These are phyloP conservation scores for Fraxinus dipetala DNA, from an alignment of 305 asterid species.

Conservation along the genomic window DNA sequence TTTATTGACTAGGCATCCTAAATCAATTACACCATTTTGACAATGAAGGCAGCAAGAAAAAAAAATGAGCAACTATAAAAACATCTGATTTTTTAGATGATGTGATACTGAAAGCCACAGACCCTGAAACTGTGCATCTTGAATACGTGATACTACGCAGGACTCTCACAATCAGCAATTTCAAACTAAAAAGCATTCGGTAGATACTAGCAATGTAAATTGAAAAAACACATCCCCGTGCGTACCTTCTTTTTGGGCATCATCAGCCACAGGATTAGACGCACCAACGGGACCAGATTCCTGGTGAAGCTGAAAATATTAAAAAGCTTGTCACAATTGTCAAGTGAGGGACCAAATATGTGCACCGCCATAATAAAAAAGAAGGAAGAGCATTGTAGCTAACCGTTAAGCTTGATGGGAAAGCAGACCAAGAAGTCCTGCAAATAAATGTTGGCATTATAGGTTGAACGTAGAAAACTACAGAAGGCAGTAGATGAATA, in stretches of 20 bases:
- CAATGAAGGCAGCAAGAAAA: conserved; percentile 9
- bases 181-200: neutral
- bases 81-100: neutral
- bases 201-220: conserved; percentile 11
- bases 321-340: conserved; percentile 8
- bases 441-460: conserved; percentile 23
- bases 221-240: neutral
- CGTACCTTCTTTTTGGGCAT: conserved; percentile 60
- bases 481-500: neutral
- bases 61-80: neutral
- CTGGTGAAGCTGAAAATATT: conserved; percentile 35
- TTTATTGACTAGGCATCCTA: neutral
- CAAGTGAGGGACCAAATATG: neutral
- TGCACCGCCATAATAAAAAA: conserved; percentile 2
- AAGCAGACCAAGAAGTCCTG: conserved; percentile 77
- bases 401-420: conserved; percentile 57
- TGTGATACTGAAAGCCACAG: neutral
- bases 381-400: conserved; percentile 24
- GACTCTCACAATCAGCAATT: conserved; percentile 12
- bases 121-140: neutral
- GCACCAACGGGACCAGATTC: conserved; percentile 46
- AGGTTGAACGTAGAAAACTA: conserved; percentile 12
- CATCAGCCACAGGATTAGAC: conserved; percentile 33
- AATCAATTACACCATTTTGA: neutral
- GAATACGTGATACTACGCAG: neutral